phyloP scores from a whole-genome alignment of 768 basidiomycete genomes.

The Mycena venus region DNA sequence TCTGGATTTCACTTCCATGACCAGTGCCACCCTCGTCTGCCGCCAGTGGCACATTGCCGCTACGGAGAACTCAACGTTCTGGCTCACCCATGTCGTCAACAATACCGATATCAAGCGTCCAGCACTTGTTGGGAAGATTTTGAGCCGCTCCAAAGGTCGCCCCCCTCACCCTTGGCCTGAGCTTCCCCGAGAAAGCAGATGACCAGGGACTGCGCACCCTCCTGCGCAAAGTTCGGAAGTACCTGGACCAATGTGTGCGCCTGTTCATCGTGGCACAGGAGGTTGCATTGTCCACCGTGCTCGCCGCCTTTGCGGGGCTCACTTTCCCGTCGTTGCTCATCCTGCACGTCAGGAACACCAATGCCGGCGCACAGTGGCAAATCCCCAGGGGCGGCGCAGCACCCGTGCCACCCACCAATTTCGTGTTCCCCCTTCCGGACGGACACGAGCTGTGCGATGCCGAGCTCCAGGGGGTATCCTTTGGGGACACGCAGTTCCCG shows the following conservation, averaged over 20 bases:
- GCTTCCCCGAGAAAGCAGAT: not conserved
- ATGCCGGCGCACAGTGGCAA: not conserved
- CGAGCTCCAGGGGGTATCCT: not conserved
- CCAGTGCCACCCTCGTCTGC: not conserved
- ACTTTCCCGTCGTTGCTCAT: not conserved
- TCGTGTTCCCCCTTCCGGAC: not conserved
- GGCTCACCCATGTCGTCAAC: not conserved
- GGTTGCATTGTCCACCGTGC: not conserved
- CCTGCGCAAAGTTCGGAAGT: not conserved
- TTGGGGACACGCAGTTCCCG: not conserved
- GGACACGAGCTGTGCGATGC: not conserved
- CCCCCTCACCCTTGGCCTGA: not conserved
- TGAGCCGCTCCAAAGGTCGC: constrained; percentile 2
- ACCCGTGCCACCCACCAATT: not conserved
- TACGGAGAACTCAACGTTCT: not conserved
- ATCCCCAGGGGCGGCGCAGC: not conserved
- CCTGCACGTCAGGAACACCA: not conserved
- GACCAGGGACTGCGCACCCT: not conserved
- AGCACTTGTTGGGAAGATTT: not conserved
- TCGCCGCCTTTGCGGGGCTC: not conserved
- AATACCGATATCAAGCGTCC: not conserved
- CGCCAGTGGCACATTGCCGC: constrained; percentile 1
- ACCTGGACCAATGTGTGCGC: not conserved
- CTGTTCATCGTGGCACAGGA: not conserved
- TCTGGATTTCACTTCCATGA: not conserved